Evolutionary conservation across 148 eudicot species (phyloP), one percentile per base, ranked within the genome.

Genomic region (Cornus kousa): DNA sequence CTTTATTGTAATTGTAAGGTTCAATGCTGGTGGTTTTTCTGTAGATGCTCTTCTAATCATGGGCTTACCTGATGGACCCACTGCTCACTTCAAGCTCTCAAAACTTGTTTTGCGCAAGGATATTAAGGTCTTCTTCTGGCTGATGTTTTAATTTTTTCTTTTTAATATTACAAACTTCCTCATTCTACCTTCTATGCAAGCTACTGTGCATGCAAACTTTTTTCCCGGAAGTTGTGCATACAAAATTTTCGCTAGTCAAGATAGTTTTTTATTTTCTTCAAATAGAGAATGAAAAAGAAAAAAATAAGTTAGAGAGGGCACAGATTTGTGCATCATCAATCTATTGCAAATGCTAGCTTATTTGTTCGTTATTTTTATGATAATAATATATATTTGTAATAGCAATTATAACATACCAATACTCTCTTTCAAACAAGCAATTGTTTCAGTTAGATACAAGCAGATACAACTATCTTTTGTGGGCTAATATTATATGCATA

Each of bases 81-180:
- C 99, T 7, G 99, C 99, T 1, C 99, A 95, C 84, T 95, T 95
- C 85, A 95, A 95, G 84, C 95, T 95, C 40, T 87, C 97, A 59
- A 93, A 81, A 55, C 97, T 95, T 82, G 89, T 88, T 74, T 83
- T 95, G 77, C 90, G 97, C 76, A 95, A 95, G 84, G 99, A 95
- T 82, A 85, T 95, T 75, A 95, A 93, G 97, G 99, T 95, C 31
- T 20, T 39, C 17, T 40, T 39, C 17, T 40, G 43, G 12, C 67
- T 50, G 4, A 22, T 24, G 2, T 33, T 48, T 33, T 3, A 37
- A 32, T 74, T 33, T 72, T 53, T 53, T 53, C 20, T 39, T 31
- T 67, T 24, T 57, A 72, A 48, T 48, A 20, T 35, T 5, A 64
- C 16, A 65, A n/a, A 3, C 9, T 43, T 20, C 28, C 7, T 43